A percentile compares a stretch with the other conserved stretches of the same genome.
These are phyloP conservation scores for Trichophyton schoenleinii DNA, from an alignment of 2,329 filamentous ascomycete species.

Conservation along the genomic window DNA sequence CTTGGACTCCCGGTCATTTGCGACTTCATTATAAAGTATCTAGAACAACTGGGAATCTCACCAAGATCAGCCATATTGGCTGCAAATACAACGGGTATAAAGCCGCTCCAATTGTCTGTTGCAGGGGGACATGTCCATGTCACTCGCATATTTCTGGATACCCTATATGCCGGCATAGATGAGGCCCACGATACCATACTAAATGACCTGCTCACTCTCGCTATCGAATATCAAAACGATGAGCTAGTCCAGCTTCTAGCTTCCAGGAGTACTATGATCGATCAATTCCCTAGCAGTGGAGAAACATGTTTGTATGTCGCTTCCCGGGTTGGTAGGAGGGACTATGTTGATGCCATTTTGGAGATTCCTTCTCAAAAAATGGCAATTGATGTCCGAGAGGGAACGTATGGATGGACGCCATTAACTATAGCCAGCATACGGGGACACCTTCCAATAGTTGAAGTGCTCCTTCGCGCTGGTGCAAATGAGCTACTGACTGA, in stretches of 20 bases:
- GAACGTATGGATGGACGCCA: slow-evolving; percentile 23
- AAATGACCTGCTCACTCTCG: slow-evolving; percentile 7
- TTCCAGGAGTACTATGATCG: slow-evolving; percentile 7
- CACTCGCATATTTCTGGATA: slow-evolving; percentile 7
- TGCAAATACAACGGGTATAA: slow-evolving; percentile 5
- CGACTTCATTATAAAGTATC: slow-evolving; percentile 5
- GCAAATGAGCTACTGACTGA: slow-evolving; percentile 17
- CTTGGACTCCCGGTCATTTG: slow-evolving; percentile 11
- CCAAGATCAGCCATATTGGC: not conserved
- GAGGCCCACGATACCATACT: not conserved
- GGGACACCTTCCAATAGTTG: slow-evolving; percentile 18
- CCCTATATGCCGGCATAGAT: not conserved
- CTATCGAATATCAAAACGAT: slow-evolving; percentile 10
- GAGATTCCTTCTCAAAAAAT: not conserved
- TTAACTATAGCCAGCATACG: slow-evolving; percentile 21
- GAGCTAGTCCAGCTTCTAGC: slow-evolving; percentile 11
- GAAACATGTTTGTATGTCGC: slow-evolving; percentile 20
- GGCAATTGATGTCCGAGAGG: slow-evolving; percentile 15
- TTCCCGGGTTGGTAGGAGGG: slow-evolving; percentile 12
- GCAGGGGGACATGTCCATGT: slow-evolving; percentile 8
- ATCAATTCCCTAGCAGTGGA: slow-evolving; percentile 9
- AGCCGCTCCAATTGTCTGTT: slow-evolving; percentile 13
- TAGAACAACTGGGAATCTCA: not conserved
- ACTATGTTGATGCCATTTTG: slow-evolving; percentile 12
- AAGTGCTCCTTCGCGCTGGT: slow-evolving; percentile 20